A percentile compares a stretch with the other conserved stretches of the same genome.
Conservation (phyloP, 129 eudicot species). For the Chrysanthemum seticuspe region DNA sequence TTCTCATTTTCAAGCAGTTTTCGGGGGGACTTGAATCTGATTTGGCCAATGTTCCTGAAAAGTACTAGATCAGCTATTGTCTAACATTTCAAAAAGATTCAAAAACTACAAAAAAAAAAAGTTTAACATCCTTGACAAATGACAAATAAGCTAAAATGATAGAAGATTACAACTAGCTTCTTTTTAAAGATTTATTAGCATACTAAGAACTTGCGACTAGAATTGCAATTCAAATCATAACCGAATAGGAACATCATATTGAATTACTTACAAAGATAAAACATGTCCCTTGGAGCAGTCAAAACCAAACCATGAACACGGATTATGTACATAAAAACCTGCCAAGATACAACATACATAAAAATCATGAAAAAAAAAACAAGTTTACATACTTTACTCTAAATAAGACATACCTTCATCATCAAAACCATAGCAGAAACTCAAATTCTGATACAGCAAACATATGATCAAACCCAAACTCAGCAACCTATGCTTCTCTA, state of each 20-base stretch:
- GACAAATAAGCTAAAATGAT: neutral
- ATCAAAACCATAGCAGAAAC: constrained; percentile 39
- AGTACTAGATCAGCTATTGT: constrained; percentile 23
- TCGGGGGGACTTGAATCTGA: constrained; percentile 33
- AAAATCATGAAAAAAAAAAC: neutral
- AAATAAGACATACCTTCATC: constrained; percentile 50
- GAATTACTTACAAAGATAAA: constrained; percentile 56
- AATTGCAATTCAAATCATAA: too few relatives aligned
- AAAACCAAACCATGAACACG: constrained; percentile 80
- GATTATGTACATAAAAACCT: constrained; percentile 62
- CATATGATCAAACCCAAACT: constrained; percentile 26
- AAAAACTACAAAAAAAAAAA: neutral
- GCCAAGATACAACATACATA: constrained; percentile 20
- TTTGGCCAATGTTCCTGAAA: constrained; percentile 40
- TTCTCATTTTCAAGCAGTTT: constrained; percentile 31
- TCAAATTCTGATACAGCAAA: constrained; percentile 32
- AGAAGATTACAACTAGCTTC: too few relatives aligned
- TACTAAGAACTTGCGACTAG: too few relatives aligned
- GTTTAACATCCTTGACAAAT: neutral
- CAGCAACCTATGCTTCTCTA: constrained; percentile 26
- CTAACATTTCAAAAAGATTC: constrained; percentile 9
- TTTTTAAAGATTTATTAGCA: too few relatives aligned
- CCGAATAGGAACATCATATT: too few relatives aligned
- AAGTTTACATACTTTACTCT: too few relatives aligned
- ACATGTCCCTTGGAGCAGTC: constrained; percentile 57